Conservation (phyloP, 2,329 filamentous ascomycete genomes). For the Penicillium sp. region DNA sequence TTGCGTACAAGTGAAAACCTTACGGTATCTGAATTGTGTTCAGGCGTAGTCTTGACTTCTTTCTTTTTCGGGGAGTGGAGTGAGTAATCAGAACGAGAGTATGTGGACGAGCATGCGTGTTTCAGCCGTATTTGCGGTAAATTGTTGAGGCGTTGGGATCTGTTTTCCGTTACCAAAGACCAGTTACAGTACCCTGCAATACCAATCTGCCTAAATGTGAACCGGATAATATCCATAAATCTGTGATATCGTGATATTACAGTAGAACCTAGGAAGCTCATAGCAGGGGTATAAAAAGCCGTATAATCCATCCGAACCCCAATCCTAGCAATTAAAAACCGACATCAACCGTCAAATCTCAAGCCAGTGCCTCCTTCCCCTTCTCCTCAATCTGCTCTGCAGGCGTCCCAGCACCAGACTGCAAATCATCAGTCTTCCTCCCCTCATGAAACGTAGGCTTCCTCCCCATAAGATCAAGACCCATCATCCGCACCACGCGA, state of each 20-base stretch:
- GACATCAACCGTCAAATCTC: neutral
- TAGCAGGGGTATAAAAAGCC: conserved; percentile 15
- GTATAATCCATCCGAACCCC: neutral
- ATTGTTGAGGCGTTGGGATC: neutral
- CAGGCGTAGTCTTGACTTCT: neutral
- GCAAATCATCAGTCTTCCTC: conserved; percentile 38
- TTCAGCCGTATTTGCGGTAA: neutral
- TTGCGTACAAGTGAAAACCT: conserved; percentile 22
- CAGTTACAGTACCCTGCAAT: neutral
- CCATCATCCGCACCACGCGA: conserved; percentile 59
- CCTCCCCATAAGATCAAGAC: conserved; percentile 52
- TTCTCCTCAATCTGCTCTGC: conserved; percentile 42
- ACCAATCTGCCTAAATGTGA: neutral
- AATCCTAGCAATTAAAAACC: neutral
- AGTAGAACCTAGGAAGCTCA: neutral
- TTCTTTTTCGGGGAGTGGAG: neutral
- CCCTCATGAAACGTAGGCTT: conserved; percentile 31
- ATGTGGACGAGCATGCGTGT: neutral
- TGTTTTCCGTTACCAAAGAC: neutral
- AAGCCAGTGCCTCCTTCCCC: conserved; percentile 14
- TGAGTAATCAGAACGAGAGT: neutral
- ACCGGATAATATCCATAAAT: neutral
- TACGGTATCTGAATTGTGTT: neutral
- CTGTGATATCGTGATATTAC: neutral
- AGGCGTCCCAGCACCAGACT: conserved; percentile 45